phyloP scores from a whole-genome alignment of 1,139 yeast species.

The Yamadazyma dushanensis region DNA sequence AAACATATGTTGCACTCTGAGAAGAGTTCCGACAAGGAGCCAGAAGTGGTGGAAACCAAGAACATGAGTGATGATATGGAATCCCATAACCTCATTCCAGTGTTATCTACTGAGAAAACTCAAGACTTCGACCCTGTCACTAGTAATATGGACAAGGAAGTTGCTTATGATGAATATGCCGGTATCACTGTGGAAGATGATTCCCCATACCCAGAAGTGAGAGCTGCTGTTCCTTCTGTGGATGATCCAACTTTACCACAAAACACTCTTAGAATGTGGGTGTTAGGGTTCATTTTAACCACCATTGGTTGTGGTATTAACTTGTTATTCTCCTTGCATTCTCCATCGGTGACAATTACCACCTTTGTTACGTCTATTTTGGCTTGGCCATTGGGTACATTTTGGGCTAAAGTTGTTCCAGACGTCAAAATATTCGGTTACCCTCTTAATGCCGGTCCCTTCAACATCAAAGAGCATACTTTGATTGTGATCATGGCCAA shows the following conservation, averaged over 20 bases:
- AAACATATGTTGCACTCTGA: constrained; percentile 15
- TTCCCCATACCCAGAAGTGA: constrained; percentile 58
- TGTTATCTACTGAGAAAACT: constrained; percentile 29
- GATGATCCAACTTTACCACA: constrained; percentile 59
- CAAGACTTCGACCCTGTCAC: constrained; percentile 40
- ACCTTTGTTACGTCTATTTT: constrained; percentile 58
- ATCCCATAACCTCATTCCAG: constrained; percentile 19
- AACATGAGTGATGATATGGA: constrained; percentile 18
- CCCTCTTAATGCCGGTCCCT: constrained; percentile 59
- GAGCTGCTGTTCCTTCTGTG: constrained; percentile 65
- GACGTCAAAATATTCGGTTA: constrained; percentile 38
- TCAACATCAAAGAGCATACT: constrained; percentile 66
- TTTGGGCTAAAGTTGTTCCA: constrained; percentile 44
- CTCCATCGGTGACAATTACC: constrained; percentile 54
- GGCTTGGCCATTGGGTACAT: constrained; percentile 62
- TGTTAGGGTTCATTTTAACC: constrained; percentile 50
- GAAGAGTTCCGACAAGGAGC: constrained; percentile 8
- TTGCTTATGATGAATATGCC: constrained; percentile 43
- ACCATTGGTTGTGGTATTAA: constrained; percentile 63
- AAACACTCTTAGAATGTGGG: constrained; percentile 65
- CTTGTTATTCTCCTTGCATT: constrained; percentile 58
- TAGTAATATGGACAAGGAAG: constrained; percentile 25
- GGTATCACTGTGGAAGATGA: constrained; percentile 48
- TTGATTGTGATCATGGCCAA: constrained; percentile 56
- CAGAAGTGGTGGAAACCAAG: constrained; percentile 7